These are phyloP conservation scores for Talaromyces sp. DNA, from an alignment of 2,329 filamentous ascomycete species.

Conservation along the genomic window DNA sequence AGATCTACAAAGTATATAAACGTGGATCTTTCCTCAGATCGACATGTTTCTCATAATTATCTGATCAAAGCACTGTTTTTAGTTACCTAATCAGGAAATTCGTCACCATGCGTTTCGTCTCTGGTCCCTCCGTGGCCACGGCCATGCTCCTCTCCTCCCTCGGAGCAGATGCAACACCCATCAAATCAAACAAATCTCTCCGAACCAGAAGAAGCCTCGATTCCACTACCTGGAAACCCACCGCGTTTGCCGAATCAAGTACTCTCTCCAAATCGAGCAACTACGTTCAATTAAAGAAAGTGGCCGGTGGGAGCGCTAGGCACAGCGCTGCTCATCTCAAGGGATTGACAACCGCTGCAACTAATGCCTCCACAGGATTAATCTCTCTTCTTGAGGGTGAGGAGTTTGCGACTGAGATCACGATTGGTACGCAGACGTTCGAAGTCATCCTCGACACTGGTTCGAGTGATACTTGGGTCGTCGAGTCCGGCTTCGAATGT, in stretches of 20 bases:
- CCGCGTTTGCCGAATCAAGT: slow-evolving; percentile 3
- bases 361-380: slow-evolving; percentile 9
- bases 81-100: background rate
- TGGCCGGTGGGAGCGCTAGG: slow-evolving; percentile 3
- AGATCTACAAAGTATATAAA: background rate
- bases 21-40: background rate
- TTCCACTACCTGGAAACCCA: slow-evolving; percentile 12
- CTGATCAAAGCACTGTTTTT: background rate
- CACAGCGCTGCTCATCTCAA: slow-evolving; percentile 17
- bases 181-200: background rate
- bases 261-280: background rate
- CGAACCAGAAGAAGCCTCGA: background rate
- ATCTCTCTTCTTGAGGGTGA: slow-evolving; percentile 20
- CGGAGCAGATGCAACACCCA: background rate
- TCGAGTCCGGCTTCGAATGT: slow-evolving; percentile 34
- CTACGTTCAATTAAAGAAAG: slow-evolving; percentile 16
- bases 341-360: slow-evolving; percentile 3
- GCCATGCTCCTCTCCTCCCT: slow-evolving; percentile 3
- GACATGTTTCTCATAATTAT: background rate
- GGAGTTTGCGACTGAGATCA: slow-evolving; percentile 22
- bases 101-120: background rate
- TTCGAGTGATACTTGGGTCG: slow-evolving; percentile 48
- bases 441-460: slow-evolving; percentile 46
- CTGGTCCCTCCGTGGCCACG: background rate
- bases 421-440: slow-evolving; percentile 34